Conservation (phyloP, 163 green algal species). For the Coccomyxa subellipsoidea region DNA sequence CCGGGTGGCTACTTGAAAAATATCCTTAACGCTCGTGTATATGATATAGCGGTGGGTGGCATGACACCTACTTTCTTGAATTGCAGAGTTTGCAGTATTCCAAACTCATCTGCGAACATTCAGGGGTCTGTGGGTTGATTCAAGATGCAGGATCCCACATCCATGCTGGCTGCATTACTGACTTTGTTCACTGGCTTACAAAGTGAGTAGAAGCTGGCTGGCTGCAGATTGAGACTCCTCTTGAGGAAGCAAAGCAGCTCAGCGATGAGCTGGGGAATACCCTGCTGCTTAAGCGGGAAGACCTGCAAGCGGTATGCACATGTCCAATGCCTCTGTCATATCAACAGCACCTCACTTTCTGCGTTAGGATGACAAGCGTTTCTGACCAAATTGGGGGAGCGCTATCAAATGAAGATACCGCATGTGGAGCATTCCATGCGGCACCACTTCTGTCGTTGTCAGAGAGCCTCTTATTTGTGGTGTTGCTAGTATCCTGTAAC, state of each 20-base stretch:
- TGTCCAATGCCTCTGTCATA: not conserved
- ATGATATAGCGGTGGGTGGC: conserved; percentile 90
- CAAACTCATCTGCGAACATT: no score
- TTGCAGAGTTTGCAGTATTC: no score
- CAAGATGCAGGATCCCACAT: not conserved
- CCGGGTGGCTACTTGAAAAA: conserved; percentile 81
- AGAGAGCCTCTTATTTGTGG: not conserved
- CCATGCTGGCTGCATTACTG: not conserved
- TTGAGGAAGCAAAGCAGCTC: conserved; percentile 77
- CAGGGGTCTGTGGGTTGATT: no score
- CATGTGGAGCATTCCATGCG: not conserved
- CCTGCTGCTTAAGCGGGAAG: conserved; percentile 93
- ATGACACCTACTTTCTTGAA: no score
- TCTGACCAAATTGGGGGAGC: no score
- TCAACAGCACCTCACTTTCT: no score
- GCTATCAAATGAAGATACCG: not conserved
- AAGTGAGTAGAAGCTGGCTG: not conserved
- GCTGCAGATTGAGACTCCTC: conserved; percentile 72
- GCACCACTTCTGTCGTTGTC: no score
- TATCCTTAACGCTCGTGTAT: conserved; percentile 90
- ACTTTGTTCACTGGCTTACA: not conserved
- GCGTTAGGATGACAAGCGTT: no score
- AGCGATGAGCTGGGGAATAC: conserved; percentile 68
- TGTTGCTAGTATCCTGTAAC: no score
- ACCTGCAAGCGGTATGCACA: conserved; percentile 78